Evolutionary conservation across 1,139 yeast species (phyloP).

Genomic region (Lodderomyces oxycetoniae): DNA sequence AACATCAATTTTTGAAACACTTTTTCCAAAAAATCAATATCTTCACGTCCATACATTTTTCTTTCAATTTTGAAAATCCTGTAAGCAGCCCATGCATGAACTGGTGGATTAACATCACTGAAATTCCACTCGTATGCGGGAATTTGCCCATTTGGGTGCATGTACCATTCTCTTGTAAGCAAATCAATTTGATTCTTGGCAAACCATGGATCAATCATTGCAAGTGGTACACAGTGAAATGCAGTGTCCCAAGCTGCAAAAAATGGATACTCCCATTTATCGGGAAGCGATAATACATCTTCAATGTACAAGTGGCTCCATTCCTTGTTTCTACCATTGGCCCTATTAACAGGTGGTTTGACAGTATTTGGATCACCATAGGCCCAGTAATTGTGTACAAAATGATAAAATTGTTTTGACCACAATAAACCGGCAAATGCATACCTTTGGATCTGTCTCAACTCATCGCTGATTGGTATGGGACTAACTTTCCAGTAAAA

Average conservation of each 20-base stretch:
- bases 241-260: constrained; percentile 99
- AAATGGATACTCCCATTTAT: constrained; percentile 96
- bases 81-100: constrained; percentile 95
- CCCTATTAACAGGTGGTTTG: constrained; percentile 75
- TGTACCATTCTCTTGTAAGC: constrained; percentile 92
- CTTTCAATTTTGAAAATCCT: constrained; percentile 87
- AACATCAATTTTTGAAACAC: constrained; percentile 87
- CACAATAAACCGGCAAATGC: constrained; percentile 93
- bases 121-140: constrained; percentile 99
- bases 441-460: constrained; percentile 85
- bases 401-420: constrained; percentile 92
- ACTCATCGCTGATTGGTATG: constrained; percentile 74
- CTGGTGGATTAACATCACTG: constrained; percentile 94
- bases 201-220: constrained; percentile 92
- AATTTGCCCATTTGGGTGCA: constrained; percentile 98
- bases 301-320: constrained; percentile 91
- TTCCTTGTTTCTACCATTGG: constrained; percentile 77
- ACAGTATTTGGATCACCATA: constrained; percentile 79
- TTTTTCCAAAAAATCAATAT: constrained; percentile 79
- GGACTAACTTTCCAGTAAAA: constrained; percentile 91
- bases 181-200: constrained; percentile 87
- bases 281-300: constrained; percentile 87
- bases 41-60: constrained; percentile 79
- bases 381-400: constrained; percentile 84
- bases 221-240: constrained; percentile 90